Conservation (phyloP, 768 basidiomycete genomes). For the Termitomyces sp. region DNA sequence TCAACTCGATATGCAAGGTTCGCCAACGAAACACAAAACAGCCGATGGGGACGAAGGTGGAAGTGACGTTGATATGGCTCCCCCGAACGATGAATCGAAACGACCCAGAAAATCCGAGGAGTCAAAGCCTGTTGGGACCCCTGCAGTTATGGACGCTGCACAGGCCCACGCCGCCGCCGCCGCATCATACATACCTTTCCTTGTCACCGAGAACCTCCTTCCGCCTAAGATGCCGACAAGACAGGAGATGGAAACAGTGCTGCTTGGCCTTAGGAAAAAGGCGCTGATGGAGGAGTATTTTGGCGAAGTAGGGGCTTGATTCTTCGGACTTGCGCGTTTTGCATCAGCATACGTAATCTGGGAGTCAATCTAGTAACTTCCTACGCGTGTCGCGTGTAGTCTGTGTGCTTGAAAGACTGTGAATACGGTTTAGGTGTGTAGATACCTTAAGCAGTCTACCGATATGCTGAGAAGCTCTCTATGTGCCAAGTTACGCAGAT, state of each 20-base stretch:
- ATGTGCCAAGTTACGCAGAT: too few species aligned
- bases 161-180: not conserved
- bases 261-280: not conserved
- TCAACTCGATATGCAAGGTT: conserved; percentile 7
- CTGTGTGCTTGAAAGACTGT: not conserved
- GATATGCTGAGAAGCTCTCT: too few species aligned
- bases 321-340: not conserved
- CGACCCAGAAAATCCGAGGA: not conserved
- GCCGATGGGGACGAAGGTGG: not conserved
- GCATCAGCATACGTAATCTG: not conserved
- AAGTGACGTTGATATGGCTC: not conserved
- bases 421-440: not conserved
- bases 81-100: not conserved
- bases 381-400: not conserved
- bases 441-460: not conserved
- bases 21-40: not conserved
- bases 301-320: not conserved
- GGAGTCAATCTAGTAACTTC: not conserved
- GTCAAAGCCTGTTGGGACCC: not conserved
- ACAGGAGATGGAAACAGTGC: not conserved
- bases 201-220: not conserved
- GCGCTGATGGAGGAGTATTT: not conserved
- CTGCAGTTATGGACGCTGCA: not conserved
- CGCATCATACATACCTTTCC: not conserved
- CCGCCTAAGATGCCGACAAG: not conserved